phyloP scores from a whole-genome alignment of 1,284 basidiomycete species.

The Leccinum ponderosum region DNA sequence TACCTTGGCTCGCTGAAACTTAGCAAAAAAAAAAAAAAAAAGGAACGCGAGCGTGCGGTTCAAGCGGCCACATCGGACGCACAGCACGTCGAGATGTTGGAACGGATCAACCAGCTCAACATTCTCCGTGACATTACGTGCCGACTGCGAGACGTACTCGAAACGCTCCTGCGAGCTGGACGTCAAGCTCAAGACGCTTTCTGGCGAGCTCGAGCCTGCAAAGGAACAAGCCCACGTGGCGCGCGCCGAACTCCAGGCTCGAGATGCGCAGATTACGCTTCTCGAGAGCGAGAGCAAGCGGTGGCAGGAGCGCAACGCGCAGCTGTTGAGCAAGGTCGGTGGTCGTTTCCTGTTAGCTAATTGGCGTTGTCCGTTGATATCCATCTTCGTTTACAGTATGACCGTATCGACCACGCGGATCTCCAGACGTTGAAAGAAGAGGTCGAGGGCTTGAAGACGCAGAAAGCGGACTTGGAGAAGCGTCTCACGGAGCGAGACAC shows the following conservation, averaged over 20 bases:
- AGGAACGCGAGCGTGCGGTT: slow-evolving; percentile 80
- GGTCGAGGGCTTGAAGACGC: slow-evolving; percentile 54
- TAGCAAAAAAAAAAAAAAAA: not conserved
- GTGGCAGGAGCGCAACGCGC: slow-evolving; percentile 85
- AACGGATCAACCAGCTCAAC: slow-evolving; percentile 87
- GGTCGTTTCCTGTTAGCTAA: not conserved
- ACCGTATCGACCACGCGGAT: slow-evolving; percentile 86
- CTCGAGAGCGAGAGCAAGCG: slow-evolving; percentile 79
- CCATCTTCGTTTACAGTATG: slow-evolving; percentile 53
- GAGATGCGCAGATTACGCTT: slow-evolving; percentile 66
- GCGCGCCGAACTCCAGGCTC: slow-evolving; percentile 75
- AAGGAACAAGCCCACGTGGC: slow-evolving; percentile 70
- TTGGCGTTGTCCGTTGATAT: not conserved
- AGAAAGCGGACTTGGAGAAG: slow-evolving; percentile 44
- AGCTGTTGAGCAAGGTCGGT: slow-evolving; percentile 75
- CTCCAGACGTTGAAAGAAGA: slow-evolving; percentile 80
- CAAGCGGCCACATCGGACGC: slow-evolving; percentile 70
- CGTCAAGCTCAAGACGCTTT: slow-evolving; percentile 56
- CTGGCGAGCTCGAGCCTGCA: slow-evolving; percentile 71
- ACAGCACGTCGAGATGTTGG: slow-evolving; percentile 83
- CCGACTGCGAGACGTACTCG: slow-evolving; percentile 68
- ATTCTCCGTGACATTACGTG: slow-evolving; percentile 77
- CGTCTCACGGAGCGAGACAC: slow-evolving; percentile 41
- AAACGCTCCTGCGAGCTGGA: slow-evolving; percentile 71
- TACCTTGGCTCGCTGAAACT: not conserved